Evolutionary conservation across 352 stramenopile genomes (phyloP), one percentile per base, ranked within the genome.

Genomic region (Phytopythium ostracodes): DNA sequence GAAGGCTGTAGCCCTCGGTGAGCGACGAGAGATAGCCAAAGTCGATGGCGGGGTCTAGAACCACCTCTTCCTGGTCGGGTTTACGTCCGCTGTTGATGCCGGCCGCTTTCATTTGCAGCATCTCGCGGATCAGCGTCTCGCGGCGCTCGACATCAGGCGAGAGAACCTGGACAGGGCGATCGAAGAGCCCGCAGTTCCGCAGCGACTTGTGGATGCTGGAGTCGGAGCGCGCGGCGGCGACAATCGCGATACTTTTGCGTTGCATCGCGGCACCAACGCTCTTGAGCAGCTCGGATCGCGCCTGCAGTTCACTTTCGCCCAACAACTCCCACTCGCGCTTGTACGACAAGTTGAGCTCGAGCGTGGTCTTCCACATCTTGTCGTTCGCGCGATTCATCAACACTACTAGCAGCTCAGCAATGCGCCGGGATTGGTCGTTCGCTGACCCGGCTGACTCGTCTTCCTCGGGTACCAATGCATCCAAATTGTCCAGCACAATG

Each of bases 341-440:
- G 60, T 75, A 79, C 0, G 81, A 77, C n/a, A 52, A 25, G 15
- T 89, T 84, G 35, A 92, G 66, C 55, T 90, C 76, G 4, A 72
- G 63, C 27, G 80, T 85, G 6, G 75, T 60, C 49, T 88, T 87
- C 71, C 72, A 79, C 73, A 92, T 89, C 8, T 72, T 70, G 20
- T 86, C 72, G 22, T 62, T 65, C 9, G 66, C 75, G 14, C 87
- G 70, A 33, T 78, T 76, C 67, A 92, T 77, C 22, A 89, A 59
- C 33, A 78, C 75, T 29, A 88, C 69, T 1, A 96, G 43, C 40
- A 87, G 73, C 53, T 96, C 87, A 0, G 87, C 88, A 8, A 96
- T 87, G n/a, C 87, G 86, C 18, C 84, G 78, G 10, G 88, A 82
- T 72, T 96, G 88, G n/a, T 94, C 87, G 50, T 96, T 96, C 8